Evolutionary conservation across 2,329 filamentous ascomycete species (phyloP), one percentile per base, ranked within the genome.

Genomic region (Albifimbria verrucaria): DNA sequence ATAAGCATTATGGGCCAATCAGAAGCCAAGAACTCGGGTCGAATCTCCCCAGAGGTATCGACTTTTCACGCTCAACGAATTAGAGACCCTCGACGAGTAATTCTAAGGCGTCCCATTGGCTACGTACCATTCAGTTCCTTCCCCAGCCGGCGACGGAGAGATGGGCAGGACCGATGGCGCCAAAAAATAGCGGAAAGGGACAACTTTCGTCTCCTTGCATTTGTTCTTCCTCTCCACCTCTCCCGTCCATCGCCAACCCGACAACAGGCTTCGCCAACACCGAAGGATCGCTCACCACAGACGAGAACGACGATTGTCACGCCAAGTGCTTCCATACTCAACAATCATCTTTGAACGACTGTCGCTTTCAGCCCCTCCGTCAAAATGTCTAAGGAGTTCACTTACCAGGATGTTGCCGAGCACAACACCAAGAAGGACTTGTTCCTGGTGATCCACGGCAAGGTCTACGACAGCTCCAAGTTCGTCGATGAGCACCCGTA

Each of bases 401-500:
- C 89, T 66, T 90, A 86, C 77, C 79, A 87, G 68, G 90, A 96
- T 74, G 84, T 96, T 75, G 81, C 88, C 58, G 84, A 85, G 76
- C 91, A 96, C 83, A 90, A 88, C 78, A 86, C 83, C 75, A 97
- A 97, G 86, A 96, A 92, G 82, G 92, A 97, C 73, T 79, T 96
- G 60, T 96, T 82, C 78, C 72, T 97, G 67, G 88, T 97, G 59
- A 85, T 99, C 66, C 90, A 97, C 78, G 92, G 96, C 76, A 96
- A 96, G 81, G 87, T 99, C 78, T 99, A 97, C 84, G 85, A 97
- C 74, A 75, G 80, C 70, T 83, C 86, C 67, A 88, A 87, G 74
- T 99, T 99, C 75, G 80, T 97, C 63, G 93, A 97, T 71, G 94
- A 99, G 86, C 94, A 99, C 75, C 94, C 94, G 84, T 87, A 79